Evolutionary conservation across 1,284 basidiomycete genomes (phyloP), one percentile per base, ranked within the genome.

Genomic region (Fomitopsis betulina): DNA sequence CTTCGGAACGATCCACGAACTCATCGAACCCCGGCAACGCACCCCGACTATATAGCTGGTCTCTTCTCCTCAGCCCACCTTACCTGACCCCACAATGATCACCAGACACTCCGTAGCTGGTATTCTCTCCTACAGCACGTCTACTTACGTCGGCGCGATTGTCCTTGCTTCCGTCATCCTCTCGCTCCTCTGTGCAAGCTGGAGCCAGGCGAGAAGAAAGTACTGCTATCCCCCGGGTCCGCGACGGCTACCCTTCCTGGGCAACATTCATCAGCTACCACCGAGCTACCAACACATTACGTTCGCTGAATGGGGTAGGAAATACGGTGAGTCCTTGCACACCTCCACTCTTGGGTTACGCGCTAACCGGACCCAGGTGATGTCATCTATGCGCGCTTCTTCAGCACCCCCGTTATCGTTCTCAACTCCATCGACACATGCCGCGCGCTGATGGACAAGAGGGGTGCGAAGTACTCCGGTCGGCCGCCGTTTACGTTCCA

Each of bases 381-480:
- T 35, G 57, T 68, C 33, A 50, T 67, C 30, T 65, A 59, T 38
- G 56, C 66, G 6, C 47, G 58, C n/a, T 55, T 65, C 19, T 59
- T 66, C 23, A 60, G 62, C 33, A 65, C 43, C 13, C 59, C 58
- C 40, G 51, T 63, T 7, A 47, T 69, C 25, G 57, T 67, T 37
- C 39, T 69, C 49, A 67, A 62, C 51, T 67, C 66, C 21, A 47
- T 55, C 17, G 43, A 60, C 25, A 60, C 58, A 3, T 65, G 64
- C 5, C 49, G 53, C 19, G 67, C 67, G 25, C 54, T 69, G 5
- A 49, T 69, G 25, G 60, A 62, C 9, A 69, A 67, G 52, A 53
- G 62, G 17, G 57, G 63, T 10, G 58, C 39, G 9, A 62, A 60
- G 25, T 65, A 66, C 47, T 61, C 62, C 19, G 62, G 59, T 4